Evolutionary conservation across 768 basidiomycete species (phyloP).

Genomic region (Suillus clintonianus): DNA sequence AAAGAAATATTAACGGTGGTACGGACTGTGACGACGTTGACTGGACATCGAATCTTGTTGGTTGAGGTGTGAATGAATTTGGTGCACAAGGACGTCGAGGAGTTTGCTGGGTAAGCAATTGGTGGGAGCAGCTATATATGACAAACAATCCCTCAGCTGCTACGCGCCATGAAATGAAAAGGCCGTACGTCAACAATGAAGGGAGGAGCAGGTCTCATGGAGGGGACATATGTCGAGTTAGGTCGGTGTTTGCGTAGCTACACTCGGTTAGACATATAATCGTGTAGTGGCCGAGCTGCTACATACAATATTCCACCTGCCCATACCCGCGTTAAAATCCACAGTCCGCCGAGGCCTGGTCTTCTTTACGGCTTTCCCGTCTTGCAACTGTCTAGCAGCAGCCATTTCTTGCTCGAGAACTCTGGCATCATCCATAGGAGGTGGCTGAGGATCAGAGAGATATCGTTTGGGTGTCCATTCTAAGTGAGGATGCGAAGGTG

Average conservation of each 20-base stretch:
- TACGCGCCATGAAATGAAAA: conserved; percentile 18
- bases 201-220: conserved; percentile 81
- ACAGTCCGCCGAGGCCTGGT: conserved; percentile 92
- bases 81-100: conserved; percentile 92
- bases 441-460: conserved; percentile 69
- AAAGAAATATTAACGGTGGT: neutral
- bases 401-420: conserved; percentile 80
- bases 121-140: conserved; percentile 82
- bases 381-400: conserved; percentile 66
- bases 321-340: conserved; percentile 89
- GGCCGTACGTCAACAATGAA: conserved; percentile 83
- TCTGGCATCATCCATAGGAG: conserved; percentile 76
- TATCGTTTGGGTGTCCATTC: conserved; percentile 82
- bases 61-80: conserved; percentile 98
- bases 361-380: conserved; percentile 86
- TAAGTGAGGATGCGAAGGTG: conserved; percentile 40
- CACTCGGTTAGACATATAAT: neutral
- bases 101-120: conserved; percentile 87
- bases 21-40: conserved; percentile 91
- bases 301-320: conserved; percentile 82
- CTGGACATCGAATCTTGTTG: conserved; percentile 97
- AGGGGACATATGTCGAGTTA: conserved; percentile 72
- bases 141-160: conserved; percentile 26
- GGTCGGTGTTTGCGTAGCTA: conserved; percentile 80
- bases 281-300: neutral